A percentile compares a stretch with the other conserved stretches of the same genome.
phyloP scores from a whole-genome alignment of 345 rosid genomes.

The Erodium maritimum region DNA sequence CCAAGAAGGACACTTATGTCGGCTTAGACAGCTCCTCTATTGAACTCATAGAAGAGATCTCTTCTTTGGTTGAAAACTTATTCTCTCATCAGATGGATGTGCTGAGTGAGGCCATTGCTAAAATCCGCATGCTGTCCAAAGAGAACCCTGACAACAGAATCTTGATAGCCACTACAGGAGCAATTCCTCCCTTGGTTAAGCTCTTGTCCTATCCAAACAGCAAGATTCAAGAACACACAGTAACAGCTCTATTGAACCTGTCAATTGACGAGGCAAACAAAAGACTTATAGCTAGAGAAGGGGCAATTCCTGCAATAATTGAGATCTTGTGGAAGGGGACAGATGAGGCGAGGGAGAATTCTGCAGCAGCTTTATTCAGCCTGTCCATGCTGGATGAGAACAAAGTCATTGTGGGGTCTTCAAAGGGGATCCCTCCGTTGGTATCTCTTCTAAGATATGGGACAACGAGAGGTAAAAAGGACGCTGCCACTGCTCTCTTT shows the following conservation, averaged over 20 bases:
- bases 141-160: conserved; percentile 47
- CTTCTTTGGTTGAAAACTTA: conserved; percentile 26
- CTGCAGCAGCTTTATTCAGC: conserved; percentile 54
- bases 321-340: conserved; percentile 40
- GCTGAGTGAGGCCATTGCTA: conserved; percentile 25
- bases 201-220: conserved; percentile 35
- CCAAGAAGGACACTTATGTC: conserved; percentile 20
- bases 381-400: conserved; percentile 49
- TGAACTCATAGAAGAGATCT: conserved; percentile 27
- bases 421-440: conserved; percentile 47
- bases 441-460: conserved; percentile 38
- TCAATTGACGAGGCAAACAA: conserved; percentile 51
- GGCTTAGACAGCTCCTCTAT: conserved; percentile 17
- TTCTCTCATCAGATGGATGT: conserved; percentile 20
- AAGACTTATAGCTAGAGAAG: conserved; percentile 39
- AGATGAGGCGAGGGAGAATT: conserved; percentile 41
- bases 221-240: conserved; percentile 49
- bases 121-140: conserved; percentile 49
- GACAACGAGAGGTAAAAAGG: conserved; percentile 48
- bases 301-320: conserved; percentile 42
- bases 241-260: conserved; percentile 51
- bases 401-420: conserved; percentile 35
- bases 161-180: conserved; percentile 41
- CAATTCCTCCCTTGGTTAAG: conserved; percentile 32
- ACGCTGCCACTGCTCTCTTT: conserved; percentile 62